A percentile compares a stretch with the other conserved stretches of the same genome.
Evolutionary conservation across 352 stramenopile species (phyloP).

Genomic region (Phytophthora pseudosyringae): DNA sequence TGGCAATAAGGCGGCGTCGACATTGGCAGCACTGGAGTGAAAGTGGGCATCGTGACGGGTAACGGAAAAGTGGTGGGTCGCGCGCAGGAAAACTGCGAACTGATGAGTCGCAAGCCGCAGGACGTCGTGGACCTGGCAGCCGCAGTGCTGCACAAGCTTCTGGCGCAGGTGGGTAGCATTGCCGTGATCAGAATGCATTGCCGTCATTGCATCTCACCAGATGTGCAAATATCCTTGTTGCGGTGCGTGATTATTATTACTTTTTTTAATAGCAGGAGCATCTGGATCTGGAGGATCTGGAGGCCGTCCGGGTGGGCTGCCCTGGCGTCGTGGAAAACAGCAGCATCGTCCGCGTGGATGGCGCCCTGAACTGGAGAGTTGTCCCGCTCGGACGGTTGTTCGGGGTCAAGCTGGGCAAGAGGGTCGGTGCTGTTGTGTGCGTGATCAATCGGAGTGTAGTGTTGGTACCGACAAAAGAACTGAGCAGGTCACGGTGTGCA

Average conservation of each 20-base stretch:
- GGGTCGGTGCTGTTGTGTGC: not conserved
- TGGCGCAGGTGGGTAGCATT: not conserved
- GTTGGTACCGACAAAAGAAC: not conserved
- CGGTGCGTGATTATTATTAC: not conserved
- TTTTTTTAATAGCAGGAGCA: not conserved
- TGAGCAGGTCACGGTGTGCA: not conserved
- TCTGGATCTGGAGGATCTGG: not conserved
- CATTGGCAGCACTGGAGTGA: too few relatives aligned
- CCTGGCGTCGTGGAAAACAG: not conserved
- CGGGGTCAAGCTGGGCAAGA: not conserved
- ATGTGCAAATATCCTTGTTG: too few relatives aligned
- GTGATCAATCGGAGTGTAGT: not conserved
- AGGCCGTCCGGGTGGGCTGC: not conserved
- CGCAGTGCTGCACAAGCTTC: too few relatives aligned
- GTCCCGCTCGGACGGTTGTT: not conserved
- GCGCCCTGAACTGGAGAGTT: not conserved
- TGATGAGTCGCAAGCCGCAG: too few relatives aligned
- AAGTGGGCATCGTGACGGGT: too few relatives aligned
- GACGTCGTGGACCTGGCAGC: too few relatives aligned
- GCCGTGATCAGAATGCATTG: not conserved
- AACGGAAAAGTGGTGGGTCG: not conserved
- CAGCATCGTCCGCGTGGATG: too few relatives aligned
- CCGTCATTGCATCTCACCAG: not conserved
- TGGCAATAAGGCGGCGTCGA: too few relatives aligned
- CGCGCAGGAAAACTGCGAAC: constrained; percentile 13